phyloP scores from a whole-genome alignment of 1,284 basidiomycete genomes.

The Cutaneotrichosporon cavernicola region DNA sequence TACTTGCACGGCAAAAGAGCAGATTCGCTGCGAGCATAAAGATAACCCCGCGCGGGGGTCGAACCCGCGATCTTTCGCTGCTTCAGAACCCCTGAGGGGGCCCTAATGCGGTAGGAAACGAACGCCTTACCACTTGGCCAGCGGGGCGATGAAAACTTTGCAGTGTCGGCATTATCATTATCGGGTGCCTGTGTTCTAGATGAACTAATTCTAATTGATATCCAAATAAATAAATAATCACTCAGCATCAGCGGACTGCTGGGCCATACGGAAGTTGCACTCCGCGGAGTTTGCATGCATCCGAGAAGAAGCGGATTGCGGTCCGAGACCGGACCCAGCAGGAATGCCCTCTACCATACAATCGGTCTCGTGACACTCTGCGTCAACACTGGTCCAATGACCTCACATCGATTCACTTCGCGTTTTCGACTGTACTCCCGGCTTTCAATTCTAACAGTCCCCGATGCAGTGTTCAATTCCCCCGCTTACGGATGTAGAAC shows the following conservation, averaged over 20 bases:
- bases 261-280: too few relatives aligned
- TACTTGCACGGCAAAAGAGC: not conserved
- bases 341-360: too few relatives aligned
- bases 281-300: too few relatives aligned
- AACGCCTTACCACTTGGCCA: slow-evolving; percentile 3
- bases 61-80: slow-evolving; percentile 2
- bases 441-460: not conserved
- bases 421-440: not conserved
- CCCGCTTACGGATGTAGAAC: slow-evolving; percentile 6
- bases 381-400: too few relatives aligned
- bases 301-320: too few relatives aligned
- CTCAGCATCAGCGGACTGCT: too few relatives aligned
- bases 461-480: not conserved
- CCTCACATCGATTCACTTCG: too few relatives aligned
- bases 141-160: not conserved
- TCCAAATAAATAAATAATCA: too few relatives aligned
- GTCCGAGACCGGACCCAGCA: too few relatives aligned
- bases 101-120: not conserved
- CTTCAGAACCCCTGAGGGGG: not conserved
- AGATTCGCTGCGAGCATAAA: not conserved
- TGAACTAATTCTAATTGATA: too few relatives aligned
- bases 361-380: too few relatives aligned
- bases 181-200: not conserved
- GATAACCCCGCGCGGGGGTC: not conserved
- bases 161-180: not conserved